Evolutionary conservation across 371 early-diverging fungal genomes (phyloP), one percentile per base, ranked within the genome.

Genomic region (Circinella umbellata): DNA sequence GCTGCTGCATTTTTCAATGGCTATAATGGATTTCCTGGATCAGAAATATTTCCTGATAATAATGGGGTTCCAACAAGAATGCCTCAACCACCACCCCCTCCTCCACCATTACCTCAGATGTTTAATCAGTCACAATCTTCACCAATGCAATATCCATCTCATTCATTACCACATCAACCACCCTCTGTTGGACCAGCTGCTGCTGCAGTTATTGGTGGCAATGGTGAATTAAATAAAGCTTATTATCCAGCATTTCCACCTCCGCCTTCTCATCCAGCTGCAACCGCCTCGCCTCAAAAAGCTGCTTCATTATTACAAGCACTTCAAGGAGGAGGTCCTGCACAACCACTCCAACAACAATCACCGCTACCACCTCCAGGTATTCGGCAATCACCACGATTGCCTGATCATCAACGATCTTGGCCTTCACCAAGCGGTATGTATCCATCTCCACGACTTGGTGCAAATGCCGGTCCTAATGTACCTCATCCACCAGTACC

Each of bases 221-320:
- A 14, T 51, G 64, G 49, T n/a, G 67, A 67, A 34, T 36, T 60
- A 13, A 67, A 55, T 60, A 67, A 67, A 20, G 18, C 67, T 14
- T 59, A 47, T 11, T 59, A 51, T 42, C 69, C 69, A 3, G 7
- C 61, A 47, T 17, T 60, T 61, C 20, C 61, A 46, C 60, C 68
- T n/a, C 46, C 67, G 1, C 55, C 67, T 53, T 10, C 69, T 59
- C 63, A 47, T 65, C 70, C 47, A 27, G 18, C 80, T 4, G 75
- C 80, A 59, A 73, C 80, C 13, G 75, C 80, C 20, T 82, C 84
- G 15, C 84, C 83, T 17, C 78, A 84, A 61, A 84, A 82, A 69
- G 72, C 84, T 51, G 82, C 80, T 17, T 71, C 85, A 0, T 75
- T 86, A 53, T 61, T 88, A 49, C 83, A 83, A 46, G 73, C 79